Evolutionary conservation across 495 filamentous ascomycete species (phyloP).

Genomic region (Monascus purpureus): DNA sequence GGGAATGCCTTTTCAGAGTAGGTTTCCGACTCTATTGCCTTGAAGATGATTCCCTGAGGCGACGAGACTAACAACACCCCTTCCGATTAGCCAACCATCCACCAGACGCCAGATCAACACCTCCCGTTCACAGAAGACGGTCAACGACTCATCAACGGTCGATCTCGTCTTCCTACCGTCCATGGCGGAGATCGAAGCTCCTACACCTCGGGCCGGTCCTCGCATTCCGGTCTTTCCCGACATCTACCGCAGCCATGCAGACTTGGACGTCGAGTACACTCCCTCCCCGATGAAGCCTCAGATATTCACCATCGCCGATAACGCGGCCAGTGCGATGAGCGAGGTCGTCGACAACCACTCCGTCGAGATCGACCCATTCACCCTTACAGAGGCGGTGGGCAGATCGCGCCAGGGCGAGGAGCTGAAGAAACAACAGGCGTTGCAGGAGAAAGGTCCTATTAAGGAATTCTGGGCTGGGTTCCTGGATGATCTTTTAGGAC

Average conservation of each 20-base stretch:
- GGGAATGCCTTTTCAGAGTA: slow-evolving; percentile 28
- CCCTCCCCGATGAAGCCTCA: slow-evolving; percentile 33
- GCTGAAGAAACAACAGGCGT: slow-evolving; percentile 13
- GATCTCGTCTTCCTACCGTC: slow-evolving; percentile 51
- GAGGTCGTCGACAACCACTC: slow-evolving; percentile 46
- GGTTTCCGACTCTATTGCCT: slow-evolving; percentile 3
- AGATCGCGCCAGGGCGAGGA: slow-evolving; percentile 28
- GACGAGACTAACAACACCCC: background rate
- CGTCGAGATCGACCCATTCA: slow-evolving; percentile 43
- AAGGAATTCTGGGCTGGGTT: slow-evolving; percentile 40
- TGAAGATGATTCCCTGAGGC: background rate
- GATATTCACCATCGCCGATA: slow-evolving; percentile 41
- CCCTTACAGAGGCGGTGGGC: slow-evolving; percentile 37
- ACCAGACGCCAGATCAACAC: slow-evolving; percentile 48
- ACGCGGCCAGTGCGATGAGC: slow-evolving; percentile 38
- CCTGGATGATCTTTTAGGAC: slow-evolving; percentile 44
- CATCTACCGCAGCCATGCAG: slow-evolving; percentile 14
- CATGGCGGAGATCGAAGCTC: slow-evolving; percentile 26
- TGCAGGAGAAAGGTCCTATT: slow-evolving; percentile 24
- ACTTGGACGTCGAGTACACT: slow-evolving; percentile 5
- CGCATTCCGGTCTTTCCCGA: slow-evolving; percentile 43
- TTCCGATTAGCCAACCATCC: slow-evolving; percentile 10
- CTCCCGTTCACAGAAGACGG: slow-evolving; percentile 37
- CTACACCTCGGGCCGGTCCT: slow-evolving; percentile 12
- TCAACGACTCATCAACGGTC: slow-evolving; percentile 45